phyloP scores from a whole-genome alignment of 257 asterid genomes.

The Solanum tarijense region DNA sequence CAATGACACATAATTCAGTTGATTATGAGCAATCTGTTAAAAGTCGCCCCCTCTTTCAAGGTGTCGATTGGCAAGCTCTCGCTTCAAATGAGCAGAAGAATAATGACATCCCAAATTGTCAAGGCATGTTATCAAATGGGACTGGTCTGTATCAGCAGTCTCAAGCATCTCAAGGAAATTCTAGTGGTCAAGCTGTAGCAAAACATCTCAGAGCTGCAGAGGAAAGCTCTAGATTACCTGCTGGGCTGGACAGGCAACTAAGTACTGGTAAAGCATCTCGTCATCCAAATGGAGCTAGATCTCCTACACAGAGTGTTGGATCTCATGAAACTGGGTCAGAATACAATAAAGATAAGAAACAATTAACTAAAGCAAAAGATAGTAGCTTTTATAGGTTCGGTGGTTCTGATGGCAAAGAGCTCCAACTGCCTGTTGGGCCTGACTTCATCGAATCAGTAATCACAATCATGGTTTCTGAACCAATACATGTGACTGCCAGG shows the following conservation, averaged over 20 bases:
- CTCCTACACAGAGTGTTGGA: constrained; percentile 38
- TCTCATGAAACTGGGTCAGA: constrained; percentile 55
- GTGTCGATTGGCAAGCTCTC: constrained; percentile 93
- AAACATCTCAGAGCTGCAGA: constrained; percentile 31
- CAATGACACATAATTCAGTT: constrained; percentile 55
- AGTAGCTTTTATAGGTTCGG: constrained; percentile 31
- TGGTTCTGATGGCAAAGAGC: constrained; percentile 44
- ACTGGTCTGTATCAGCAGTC: constrained; percentile 38
- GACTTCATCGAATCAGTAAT: constrained; percentile 74
- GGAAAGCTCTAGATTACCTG: constrained; percentile 44
- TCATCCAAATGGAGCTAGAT: constrained; percentile 17
- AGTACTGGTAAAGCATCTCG: constrained; percentile 33
- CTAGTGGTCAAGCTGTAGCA: constrained; percentile 38
- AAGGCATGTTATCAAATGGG: constrained; percentile 39
- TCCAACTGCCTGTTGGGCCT: constrained; percentile 34
- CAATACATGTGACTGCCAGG: constrained; percentile 46
- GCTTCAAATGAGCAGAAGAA: constrained; percentile 59
- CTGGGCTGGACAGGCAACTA: constrained; percentile 47
- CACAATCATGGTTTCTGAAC: constrained; percentile 74
- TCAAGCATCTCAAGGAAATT: constrained; percentile 49
- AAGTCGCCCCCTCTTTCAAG: constrained; percentile 88
- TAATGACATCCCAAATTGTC: constrained; percentile 46
- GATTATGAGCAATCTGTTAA: constrained; percentile 90
- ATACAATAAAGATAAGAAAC: constrained; percentile 36
- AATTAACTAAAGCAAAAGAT: constrained; percentile 34